Percentiles rank a stretch among this genome's conserved stretches.
Conservation (phyloP, 108 stramenopile genomes). For the Skeletonema potamos region DNA sequence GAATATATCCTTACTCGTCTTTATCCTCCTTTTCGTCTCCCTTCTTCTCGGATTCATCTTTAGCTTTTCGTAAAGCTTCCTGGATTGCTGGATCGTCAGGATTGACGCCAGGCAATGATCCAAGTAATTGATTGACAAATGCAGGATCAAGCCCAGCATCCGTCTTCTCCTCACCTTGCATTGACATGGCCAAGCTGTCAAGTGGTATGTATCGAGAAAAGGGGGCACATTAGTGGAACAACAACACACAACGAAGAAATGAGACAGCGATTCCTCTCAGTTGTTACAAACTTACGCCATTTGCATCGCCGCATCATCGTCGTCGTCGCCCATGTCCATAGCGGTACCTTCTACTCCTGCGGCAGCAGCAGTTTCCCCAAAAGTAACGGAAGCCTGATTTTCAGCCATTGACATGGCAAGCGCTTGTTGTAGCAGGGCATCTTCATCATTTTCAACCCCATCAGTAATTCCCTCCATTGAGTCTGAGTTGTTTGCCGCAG, state of each 20-base stretch:
- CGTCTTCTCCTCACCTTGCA: constrained; percentile 52
- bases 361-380: constrained; percentile 27
- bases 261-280: not conserved
- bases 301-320: constrained; percentile 90
- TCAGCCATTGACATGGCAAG: constrained; percentile 98
- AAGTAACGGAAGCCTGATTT: constrained; percentile 49
- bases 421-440: constrained; percentile 92
- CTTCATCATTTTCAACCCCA: constrained; percentile 74
- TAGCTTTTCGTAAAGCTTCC: constrained; percentile 65
- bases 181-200: constrained; percentile 73
- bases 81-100: constrained; percentile 92
- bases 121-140: constrained; percentile 74
- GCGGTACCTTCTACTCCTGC: constrained; percentile 11
- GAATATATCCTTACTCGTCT: not conserved
- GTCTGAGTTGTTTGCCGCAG: constrained; percentile 39
- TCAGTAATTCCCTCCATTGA: constrained; percentile 24
- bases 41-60: constrained; percentile 43
- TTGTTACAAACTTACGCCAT: constrained; percentile 44
- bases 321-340: constrained; percentile 55
- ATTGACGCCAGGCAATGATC: constrained; percentile 87
- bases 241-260: not conserved
- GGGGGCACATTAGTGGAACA: too few relatives aligned
- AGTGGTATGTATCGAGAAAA: not conserved
- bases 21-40: constrained; percentile 50
- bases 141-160: constrained; percentile 62